Base-by-base conservation (phyloP, 148 eudicot genomes). In the Pharnaceum exiguum region DNA sequence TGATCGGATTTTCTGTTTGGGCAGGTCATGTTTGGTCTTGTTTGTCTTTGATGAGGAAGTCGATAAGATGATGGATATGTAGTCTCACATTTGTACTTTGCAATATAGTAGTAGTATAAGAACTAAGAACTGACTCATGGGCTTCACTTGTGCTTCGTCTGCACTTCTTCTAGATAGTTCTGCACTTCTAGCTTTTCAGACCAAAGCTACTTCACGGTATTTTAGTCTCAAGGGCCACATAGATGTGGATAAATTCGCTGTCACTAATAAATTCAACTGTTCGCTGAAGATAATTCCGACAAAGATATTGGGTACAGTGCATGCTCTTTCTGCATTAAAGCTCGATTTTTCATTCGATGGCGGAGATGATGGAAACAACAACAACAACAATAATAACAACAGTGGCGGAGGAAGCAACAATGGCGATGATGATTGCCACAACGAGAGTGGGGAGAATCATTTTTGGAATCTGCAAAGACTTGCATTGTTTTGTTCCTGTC, bases 401-500 rank as follows among this genome's bases (percentile, higher is more conserved):
- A 47, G 22, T 21, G 66, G 67, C 2, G 63, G 56, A 0, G 63
- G 62, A 29, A 62, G 46, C 23, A 51, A 53, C 43, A 54, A 52
- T 32, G 35, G 57, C 57, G 46, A 60, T 64, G 35, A 39, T 44
- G 63, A 52, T 45, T 50, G 47, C 15, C 55, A 53, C 8, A 65
- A 65, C 43, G 72, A 64, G 22, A 39, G 59, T 5, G 81, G 75
- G 12, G 81, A 55, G 16, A 37, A 66, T 43, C 55, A 71, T 48
- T 69, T 56, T 38, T 55, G 62, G 57, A 53, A 58, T 59, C 25
- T 63, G 33, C 59, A n/a, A 29, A 37, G 46, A 39, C 48, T 66
- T 24, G 82, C 59, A 42, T 40, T 29, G 15, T 74, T 62, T 17
- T 74, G 81, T 70, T 46, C 43, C 3, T 65, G 59, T 71, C 47